phyloP scores from a whole-genome alignment of 2,329 filamentous ascomycete species.

The Bertia moriformis region DNA sequence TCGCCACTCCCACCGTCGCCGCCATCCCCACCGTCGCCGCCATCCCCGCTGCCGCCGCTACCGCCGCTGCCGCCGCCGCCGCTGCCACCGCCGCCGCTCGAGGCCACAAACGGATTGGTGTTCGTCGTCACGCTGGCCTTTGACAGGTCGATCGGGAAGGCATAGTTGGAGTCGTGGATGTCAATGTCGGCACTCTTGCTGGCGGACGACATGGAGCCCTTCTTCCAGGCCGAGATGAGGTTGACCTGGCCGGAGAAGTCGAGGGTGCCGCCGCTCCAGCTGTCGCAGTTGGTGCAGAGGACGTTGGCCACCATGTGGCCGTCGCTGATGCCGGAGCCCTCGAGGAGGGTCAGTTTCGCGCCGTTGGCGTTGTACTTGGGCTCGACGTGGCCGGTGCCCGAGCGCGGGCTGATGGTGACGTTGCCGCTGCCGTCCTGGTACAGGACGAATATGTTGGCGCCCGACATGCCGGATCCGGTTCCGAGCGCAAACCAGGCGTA shows the following conservation, averaged over 20 bases:
- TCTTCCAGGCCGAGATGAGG: conserved; percentile 42
- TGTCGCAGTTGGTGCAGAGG: conserved; percentile 33
- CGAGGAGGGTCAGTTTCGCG: conserved; percentile 34
- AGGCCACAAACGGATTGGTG: conserved; percentile 32
- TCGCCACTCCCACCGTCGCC: neutral
- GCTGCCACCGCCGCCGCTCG: conserved; percentile 2
- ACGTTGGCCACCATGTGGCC: conserved; percentile 46
- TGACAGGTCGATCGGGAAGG: conserved; percentile 32
- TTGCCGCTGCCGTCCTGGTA: conserved; percentile 43
- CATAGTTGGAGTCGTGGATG: conserved; percentile 27
- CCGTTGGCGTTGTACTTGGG: conserved; percentile 27
- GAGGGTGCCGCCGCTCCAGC: conserved; percentile 27
- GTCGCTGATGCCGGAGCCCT: conserved; percentile 37
- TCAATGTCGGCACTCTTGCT: conserved; percentile 21
- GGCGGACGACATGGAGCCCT: conserved; percentile 28
- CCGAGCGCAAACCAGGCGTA: conserved; percentile 44
- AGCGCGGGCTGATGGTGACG: conserved; percentile 44
- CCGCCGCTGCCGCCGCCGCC: conserved; percentile 4
- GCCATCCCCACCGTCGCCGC: conserved; percentile 4
- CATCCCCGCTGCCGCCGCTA: conserved; percentile 4
- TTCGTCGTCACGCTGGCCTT: conserved; percentile 25
- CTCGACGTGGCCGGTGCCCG: conserved; percentile 27
- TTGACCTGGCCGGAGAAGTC: conserved; percentile 19
- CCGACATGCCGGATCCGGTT: conserved; percentile 36
- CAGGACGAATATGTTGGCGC: conserved; percentile 46